phyloP scores from a whole-genome alignment of 768 basidiomycete genomes.

The Roridomyces roridus region DNA sequence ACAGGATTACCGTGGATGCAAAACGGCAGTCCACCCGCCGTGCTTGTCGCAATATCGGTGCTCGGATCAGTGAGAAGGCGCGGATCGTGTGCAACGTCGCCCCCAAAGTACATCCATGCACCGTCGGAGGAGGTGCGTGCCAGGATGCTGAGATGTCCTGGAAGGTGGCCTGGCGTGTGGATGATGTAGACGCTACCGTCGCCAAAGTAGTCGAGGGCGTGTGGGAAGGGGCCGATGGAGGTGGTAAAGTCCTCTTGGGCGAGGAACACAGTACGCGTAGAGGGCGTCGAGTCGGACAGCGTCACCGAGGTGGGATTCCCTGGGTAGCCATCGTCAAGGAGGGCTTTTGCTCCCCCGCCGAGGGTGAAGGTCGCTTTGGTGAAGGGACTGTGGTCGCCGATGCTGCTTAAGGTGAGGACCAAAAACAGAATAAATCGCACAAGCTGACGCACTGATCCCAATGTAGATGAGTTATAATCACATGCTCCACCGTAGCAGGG shows the following conservation, averaged over 20 bases:
- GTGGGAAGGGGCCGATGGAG: too few species aligned
- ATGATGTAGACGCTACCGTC: constrained; percentile 64
- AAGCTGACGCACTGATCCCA: constrained; percentile 47
- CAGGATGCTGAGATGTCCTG: constrained; percentile 59
- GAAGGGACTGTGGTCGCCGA: constrained; percentile 54
- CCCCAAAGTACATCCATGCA: constrained; percentile 59
- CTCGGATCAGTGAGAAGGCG: constrained; percentile 51
- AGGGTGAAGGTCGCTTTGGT: constrained; percentile 52
- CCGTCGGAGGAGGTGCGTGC: constrained; percentile 58
- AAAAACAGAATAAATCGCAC: neutral
- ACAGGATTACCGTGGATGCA: constrained; percentile 52
- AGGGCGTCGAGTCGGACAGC: too few species aligned
- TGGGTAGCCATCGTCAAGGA: constrained; percentile 49
- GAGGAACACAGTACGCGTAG: too few species aligned
- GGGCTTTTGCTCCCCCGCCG: constrained; percentile 42
- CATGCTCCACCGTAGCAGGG: constrained; percentile 48
- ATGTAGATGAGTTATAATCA: constrained; percentile 59
- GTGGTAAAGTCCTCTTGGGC: too few species aligned
- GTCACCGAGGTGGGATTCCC: constrained; percentile 40
- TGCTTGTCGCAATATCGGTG: constrained; percentile 42
- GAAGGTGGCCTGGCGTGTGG: constrained; percentile 55
- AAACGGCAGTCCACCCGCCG: constrained; percentile 28
- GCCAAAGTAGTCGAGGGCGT: constrained; percentile 57
- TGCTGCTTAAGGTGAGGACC: too few species aligned
- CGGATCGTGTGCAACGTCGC: constrained; percentile 62